Percentiles rank a stretch among this genome's conserved stretches.
phyloP scores from a whole-genome alignment of 257 asterid species.

The Jaltomata sinuosa region DNA sequence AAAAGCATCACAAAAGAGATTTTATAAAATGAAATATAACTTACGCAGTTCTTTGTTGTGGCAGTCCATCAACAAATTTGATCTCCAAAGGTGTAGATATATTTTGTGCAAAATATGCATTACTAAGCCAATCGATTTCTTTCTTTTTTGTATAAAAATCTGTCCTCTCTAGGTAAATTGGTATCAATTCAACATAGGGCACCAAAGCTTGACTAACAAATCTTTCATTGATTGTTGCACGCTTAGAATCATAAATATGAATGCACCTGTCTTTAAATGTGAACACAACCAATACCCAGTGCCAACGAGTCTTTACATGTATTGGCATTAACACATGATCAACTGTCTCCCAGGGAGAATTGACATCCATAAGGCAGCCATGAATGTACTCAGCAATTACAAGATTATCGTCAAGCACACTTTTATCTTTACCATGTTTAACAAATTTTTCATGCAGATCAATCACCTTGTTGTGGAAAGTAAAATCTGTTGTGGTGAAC shows the following conservation, averaged over 20 bases:
- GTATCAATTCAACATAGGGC: too few species aligned
- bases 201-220: too few species aligned
- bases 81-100: too few species aligned
- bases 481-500: background rate
- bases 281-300: background rate
- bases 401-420: background rate
- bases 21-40: too few species aligned
- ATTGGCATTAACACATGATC: background rate
- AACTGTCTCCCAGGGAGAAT: background rate
- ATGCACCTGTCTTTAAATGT: background rate
- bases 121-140: too few species aligned
- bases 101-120: too few species aligned
- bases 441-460: background rate
- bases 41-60: too few species aligned
- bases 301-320: background rate
- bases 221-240: too few species aligned
- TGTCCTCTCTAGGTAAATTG: too few species aligned
- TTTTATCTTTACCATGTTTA: background rate
- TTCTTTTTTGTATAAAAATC: too few species aligned
- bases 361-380: background rate
- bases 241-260: background rate
- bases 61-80: too few species aligned
- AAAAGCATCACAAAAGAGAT: too few species aligned
- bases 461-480: background rate
- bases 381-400: background rate